Percentiles rank a stretch among this genome's conserved stretches.
These are phyloP conservation scores for Rhodotorula sphaerocarpa DNA, from an alignment of 768 basidiomycete species.

Conservation along the genomic window DNA sequence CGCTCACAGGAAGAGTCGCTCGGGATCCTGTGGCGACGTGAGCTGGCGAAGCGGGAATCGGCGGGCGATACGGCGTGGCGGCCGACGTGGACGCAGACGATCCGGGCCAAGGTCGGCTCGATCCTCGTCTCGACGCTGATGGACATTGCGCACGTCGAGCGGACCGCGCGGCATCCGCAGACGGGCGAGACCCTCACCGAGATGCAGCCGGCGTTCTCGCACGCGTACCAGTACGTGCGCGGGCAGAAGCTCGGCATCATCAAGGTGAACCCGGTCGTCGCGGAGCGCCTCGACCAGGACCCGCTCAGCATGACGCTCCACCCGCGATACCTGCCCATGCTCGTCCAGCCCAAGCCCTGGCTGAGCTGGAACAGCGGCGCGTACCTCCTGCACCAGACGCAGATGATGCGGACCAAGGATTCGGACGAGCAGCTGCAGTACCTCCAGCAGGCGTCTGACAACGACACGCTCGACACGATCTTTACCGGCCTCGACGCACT, in stretches of 20 bases:
- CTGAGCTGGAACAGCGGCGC: slow-evolving; percentile 65
- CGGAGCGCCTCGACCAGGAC: slow-evolving; percentile 69
- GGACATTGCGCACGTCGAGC: slow-evolving; percentile 66
- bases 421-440: slow-evolving; percentile 70
- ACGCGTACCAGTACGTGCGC: slow-evolving; percentile 85
- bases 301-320: slow-evolving; percentile 63
- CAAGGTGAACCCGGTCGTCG: slow-evolving; percentile 70
- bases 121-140: slow-evolving; percentile 75
- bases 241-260: slow-evolving; percentile 90
- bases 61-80: slow-evolving; percentile 64
- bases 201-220: slow-evolving; percentile 79
- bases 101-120: slow-evolving; percentile 69
- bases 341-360: slow-evolving; percentile 85
- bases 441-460: slow-evolving; percentile 61
- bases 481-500: slow-evolving; percentile 84
- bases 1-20: slow-evolving; percentile 50
- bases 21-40: slow-evolving; percentile 30
- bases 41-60: slow-evolving; percentile 49
- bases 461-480: slow-evolving; percentile 71
- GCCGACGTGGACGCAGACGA: slow-evolving; percentile 65
- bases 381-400: slow-evolving; percentile 65
- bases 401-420: slow-evolving; percentile 88
- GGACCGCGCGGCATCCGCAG: slow-evolving; percentile 46
- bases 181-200: slow-evolving; percentile 59
- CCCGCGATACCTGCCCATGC: slow-evolving; percentile 92